Evolutionary conservation across 495 filamentous ascomycete species (phyloP).

Genomic region (Talaromyces borbonicus): DNA sequence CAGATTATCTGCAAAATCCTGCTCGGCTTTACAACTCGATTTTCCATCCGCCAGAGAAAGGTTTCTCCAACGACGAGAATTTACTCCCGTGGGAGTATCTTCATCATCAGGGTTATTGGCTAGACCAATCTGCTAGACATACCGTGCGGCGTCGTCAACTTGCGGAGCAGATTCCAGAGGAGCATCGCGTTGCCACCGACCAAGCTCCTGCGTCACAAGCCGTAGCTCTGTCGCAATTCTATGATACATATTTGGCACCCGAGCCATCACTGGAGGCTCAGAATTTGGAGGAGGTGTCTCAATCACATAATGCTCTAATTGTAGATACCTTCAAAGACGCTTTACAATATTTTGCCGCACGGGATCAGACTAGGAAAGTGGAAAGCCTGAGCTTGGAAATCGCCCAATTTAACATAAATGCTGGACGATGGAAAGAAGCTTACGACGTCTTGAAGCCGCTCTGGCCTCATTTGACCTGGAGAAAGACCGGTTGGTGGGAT

Average conservation of each 20-base stretch:
- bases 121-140: constrained; percentile 58
- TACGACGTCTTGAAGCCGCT: constrained; percentile 56
- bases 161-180: constrained; percentile 60
- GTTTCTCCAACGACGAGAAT: constrained; percentile 49
- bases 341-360: constrained; percentile 52
- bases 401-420: constrained; percentile 55
- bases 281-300: constrained; percentile 34
- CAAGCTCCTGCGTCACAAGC: constrained; percentile 58
- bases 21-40: constrained; percentile 24
- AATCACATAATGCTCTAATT: constrained; percentile 55
- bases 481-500: constrained; percentile 71
- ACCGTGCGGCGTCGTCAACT: constrained; percentile 46
- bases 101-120: constrained; percentile 86
- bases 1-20: constrained; percentile 9
- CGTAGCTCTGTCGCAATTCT: constrained; percentile 55
- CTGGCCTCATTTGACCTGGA: constrained; percentile 66
- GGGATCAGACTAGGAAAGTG: constrained; percentile 52
- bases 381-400: constrained; percentile 61
- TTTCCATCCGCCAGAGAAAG: constrained; percentile 60
- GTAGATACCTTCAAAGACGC: constrained; percentile 50
- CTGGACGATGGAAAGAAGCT: constrained; percentile 54
- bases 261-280: constrained; percentile 64
- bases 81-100: constrained; percentile 69
- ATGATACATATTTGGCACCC: constrained; percentile 80
- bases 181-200: constrained; percentile 60